Base-by-base conservation (phyloP, 2,329 filamentous ascomycete species). In the Aspergillus arachidicola region DNA sequence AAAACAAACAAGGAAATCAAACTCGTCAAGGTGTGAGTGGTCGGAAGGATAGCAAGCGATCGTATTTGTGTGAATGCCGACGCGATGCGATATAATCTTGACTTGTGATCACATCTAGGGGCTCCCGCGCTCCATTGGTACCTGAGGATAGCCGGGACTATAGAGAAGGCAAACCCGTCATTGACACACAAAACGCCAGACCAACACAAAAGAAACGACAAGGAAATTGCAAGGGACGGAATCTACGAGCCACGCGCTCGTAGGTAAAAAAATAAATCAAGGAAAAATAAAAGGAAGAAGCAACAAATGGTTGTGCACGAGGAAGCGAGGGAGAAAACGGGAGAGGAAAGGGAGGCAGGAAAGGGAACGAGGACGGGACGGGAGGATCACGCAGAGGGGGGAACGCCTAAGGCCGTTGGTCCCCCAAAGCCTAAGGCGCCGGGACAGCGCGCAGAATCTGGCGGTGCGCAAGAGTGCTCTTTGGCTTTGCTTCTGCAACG, bases 151-250 rank as follows among this genome's bases (percentile, higher is more conserved):
- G 23, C 46, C 41, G 61, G 57, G 62, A 63, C 34, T 65, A 62
- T 61, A 63, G 60, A 57, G 56, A 62, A 64, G 48, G 34, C 54
- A 61, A 58, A 51, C 38, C 64, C 60, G 68, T 63, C 64, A 65
- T 69, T 63, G 64, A 64, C 65, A 68, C 68, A 68, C 68, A 65
- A 68, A 67, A 70, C 68, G 64, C 67, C 67, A 69, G 68, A 71
- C 68, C 70, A 72, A 69, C 69, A 71, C 68, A 69, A 69, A 69
- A 65, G 66, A 68, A 68, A 71, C 56, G 58, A 45, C 65, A 65
- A 66, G 53, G 56, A 65, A 63, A 60, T 45, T 45, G 64, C 65
- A 51, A 70, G 64, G 62, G 67, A 64, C 59, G 58, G 63, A 58
- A 61, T 60, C 57, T 64, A 66, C 66, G 68, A 69, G 66, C 66